These are phyloP conservation scores for Naganishia sp. DNA, from an alignment of 1,284 basidiomycete species.

Conservation along the genomic window DNA sequence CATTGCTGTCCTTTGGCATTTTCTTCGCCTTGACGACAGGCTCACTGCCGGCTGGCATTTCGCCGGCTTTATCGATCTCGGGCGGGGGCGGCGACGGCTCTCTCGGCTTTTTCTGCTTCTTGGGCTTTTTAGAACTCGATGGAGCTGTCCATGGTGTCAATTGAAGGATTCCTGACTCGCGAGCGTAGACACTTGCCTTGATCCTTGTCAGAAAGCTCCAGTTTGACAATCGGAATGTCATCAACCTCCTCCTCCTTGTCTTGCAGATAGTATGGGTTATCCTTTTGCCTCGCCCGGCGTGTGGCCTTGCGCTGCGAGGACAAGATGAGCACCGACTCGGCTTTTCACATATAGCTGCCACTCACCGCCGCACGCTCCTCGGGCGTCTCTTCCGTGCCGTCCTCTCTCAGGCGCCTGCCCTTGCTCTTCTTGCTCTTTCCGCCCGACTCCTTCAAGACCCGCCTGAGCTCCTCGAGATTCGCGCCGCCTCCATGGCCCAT, in stretches of 20 bases:
- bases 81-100: constrained; percentile 40
- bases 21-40: constrained; percentile 18
- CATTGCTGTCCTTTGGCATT: not conserved
- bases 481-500: constrained; percentile 48
- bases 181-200: constrained; percentile 41
- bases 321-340: constrained; percentile 18
- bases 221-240: constrained; percentile 77
- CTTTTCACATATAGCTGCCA: constrained; percentile 26
- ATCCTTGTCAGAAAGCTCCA: constrained; percentile 58
- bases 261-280: constrained; percentile 85
- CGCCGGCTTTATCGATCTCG: constrained; percentile 71
- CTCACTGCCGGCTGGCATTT: constrained; percentile 69
- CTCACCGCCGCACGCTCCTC: constrained; percentile 49
- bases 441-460: constrained; percentile 49
- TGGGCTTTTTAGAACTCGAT: constrained; percentile 17
- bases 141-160: not conserved
- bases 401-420: constrained; percentile 36
- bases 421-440: constrained; percentile 46
- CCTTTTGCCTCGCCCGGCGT: constrained; percentile 68
- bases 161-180: not conserved
- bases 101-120: constrained; percentile 34
- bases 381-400: constrained; percentile 44
- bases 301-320: constrained; percentile 67
- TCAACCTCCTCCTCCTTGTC: constrained; percentile 61
- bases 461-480: constrained; percentile 53